Percentiles rank a stretch among this genome's conserved stretches.
Conservation (phyloP, 1,139 yeast genomes). For the Blastobotrys ciferrii region DNA sequence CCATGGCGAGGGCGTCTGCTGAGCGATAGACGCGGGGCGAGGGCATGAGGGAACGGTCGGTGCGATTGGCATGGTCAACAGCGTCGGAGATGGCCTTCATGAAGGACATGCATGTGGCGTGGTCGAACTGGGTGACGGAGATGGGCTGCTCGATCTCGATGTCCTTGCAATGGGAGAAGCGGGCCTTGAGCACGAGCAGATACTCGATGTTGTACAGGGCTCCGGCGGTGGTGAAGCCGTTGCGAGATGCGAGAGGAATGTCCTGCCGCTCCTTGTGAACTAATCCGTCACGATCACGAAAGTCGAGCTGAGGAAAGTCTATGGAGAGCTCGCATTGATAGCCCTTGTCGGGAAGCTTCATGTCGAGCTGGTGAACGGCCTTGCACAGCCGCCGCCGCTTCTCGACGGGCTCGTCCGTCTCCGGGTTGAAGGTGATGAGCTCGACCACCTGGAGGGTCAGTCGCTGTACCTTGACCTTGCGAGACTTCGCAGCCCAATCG, state of each 20-base stretch:
- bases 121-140: constrained; percentile 40
- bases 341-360: constrained; percentile 32
- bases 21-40: constrained; percentile 19
- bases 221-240: constrained; percentile 39
- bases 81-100: constrained; percentile 37
- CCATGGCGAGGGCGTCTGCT: constrained; percentile 14
- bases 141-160: constrained; percentile 40
- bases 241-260: constrained; percentile 36
- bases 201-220: constrained; percentile 39
- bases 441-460: constrained; percentile 40
- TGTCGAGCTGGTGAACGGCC: constrained; percentile 31
- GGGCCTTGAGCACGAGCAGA: constrained; percentile 36
- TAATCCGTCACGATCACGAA: constrained; percentile 32
- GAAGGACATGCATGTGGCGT: constrained; percentile 38
- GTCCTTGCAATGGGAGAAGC: constrained; percentile 40
- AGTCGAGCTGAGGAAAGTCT: constrained; percentile 33
- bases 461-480: constrained; percentile 38
- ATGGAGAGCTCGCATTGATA: constrained; percentile 33
- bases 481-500: constrained; percentile 38
- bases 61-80: constrained; percentile 38
- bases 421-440: constrained; percentile 34
- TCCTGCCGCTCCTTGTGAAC: constrained; percentile 37
- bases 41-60: constrained; percentile 25
- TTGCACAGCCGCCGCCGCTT: constrained; percentile 35
- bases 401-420: constrained; percentile 36